A percentile compares a stretch with the other conserved stretches of the same genome.
Conservation (phyloP, 169 alveolate species). For the Cryptosporidium xiaoi region DNA sequence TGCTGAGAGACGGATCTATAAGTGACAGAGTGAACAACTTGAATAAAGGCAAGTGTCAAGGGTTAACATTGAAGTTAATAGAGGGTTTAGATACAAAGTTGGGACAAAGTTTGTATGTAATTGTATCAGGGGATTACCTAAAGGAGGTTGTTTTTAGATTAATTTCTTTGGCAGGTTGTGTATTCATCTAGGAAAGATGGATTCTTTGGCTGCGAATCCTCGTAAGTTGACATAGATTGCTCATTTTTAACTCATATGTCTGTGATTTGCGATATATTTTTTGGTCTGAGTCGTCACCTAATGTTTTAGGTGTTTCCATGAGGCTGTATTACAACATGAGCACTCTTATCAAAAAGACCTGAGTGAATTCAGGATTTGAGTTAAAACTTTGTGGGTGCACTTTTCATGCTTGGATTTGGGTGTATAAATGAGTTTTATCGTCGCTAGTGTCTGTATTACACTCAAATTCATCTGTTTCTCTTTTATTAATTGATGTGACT, state of each 20-base stretch:
- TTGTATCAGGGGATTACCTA: neutral
- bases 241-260: neutral
- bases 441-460: neutral
- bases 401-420: too few relatives aligned
- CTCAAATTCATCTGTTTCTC: neutral
- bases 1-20: conserved; percentile 43
- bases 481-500: neutral
- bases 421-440: too few relatives aligned
- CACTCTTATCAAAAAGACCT: neutral
- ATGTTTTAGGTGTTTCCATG: neutral
- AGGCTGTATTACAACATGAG: neutral
- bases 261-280: neutral
- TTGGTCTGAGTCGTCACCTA: neutral
- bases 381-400: too few relatives aligned
- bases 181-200: conserved; percentile 37
- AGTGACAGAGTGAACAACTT: neutral
- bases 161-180: conserved; percentile 1
- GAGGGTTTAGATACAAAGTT: too few relatives aligned
- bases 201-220: conserved; percentile 72
- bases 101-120: neutral
- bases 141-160: conserved; percentile 3
- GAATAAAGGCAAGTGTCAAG: neutral
- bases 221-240: conserved; percentile 42
- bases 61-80: conserved; percentile 17
- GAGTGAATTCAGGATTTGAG: too few relatives aligned